Percentiles rank a stretch among this genome's conserved stretches.
Evolutionary conservation across 2,329 filamentous ascomycete species (phyloP).

Genomic region (Parafenestella ontariensis): DNA sequence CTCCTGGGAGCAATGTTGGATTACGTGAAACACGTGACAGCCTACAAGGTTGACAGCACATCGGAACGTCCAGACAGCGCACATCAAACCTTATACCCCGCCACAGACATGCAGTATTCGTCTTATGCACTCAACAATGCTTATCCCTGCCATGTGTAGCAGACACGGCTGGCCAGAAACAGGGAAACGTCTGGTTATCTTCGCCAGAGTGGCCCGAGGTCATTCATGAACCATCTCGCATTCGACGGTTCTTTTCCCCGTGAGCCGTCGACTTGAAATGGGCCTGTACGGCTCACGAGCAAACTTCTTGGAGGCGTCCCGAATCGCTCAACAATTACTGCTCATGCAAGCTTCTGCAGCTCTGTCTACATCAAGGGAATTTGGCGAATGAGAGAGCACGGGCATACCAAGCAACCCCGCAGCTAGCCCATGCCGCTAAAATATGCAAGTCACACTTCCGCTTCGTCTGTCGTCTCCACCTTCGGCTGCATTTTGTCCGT

Average conservation of each 20-base stretch:
- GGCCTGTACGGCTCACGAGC: constrained; percentile 3
- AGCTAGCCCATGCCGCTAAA: constrained; percentile 37
- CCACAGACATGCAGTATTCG: constrained; percentile 18
- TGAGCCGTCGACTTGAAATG: neutral
- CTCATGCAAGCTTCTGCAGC: constrained; percentile 27
- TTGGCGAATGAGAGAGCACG: constrained; percentile 30
- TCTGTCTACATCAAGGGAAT: constrained; percentile 14
- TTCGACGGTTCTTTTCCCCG: neutral
- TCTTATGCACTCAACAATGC: constrained; percentile 10
- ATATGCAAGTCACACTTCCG: constrained; percentile 48
- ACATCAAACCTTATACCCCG: constrained; percentile 5
- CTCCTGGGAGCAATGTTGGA: neutral
- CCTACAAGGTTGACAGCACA: no score
- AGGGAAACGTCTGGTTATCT: neutral
- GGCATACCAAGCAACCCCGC: constrained; percentile 35
- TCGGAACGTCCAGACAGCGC: no score
- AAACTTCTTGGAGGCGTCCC: constrained; percentile 3
- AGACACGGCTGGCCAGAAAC: constrained; percentile 1
- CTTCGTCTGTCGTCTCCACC: constrained; percentile 25
- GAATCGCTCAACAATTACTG: constrained; percentile 19
- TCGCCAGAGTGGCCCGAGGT: no score
- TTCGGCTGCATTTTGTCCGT: constrained; percentile 32
- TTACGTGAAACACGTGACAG: neutral
- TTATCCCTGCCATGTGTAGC: constrained; percentile 6
- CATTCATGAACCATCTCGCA: no score